These are phyloP conservation scores for Citrus sp. DNA, from an alignment of 345 rosid genomes.

Conservation along the genomic window DNA sequence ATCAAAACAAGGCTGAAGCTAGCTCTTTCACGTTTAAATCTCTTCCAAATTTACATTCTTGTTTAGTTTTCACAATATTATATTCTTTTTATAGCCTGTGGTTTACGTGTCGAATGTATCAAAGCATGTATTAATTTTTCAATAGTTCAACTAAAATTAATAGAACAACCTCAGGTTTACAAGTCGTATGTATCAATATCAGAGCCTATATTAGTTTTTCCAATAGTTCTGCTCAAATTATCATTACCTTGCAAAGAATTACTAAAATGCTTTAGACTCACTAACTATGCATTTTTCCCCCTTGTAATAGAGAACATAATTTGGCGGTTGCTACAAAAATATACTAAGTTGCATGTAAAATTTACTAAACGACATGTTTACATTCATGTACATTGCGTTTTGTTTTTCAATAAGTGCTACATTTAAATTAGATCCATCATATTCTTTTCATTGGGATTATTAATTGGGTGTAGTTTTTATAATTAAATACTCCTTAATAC, in stretches of 20 bases:
- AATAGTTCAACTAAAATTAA: not conserved
- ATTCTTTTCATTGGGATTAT: not conserved
- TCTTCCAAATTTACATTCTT: not conserved
- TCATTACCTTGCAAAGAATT: not conserved
- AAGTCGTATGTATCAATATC: too few relatives aligned
- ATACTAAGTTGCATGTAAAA: not conserved
- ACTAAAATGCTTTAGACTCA: not conserved
- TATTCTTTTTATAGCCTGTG: too few relatives aligned
- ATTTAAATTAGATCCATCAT: not conserved
- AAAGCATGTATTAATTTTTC: not conserved
- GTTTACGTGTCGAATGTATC: too few relatives aligned
- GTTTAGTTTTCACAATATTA: not conserved
- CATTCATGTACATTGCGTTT: not conserved
- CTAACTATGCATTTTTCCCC: not conserved
- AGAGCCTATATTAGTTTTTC: not conserved
- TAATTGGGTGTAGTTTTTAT: not conserved
- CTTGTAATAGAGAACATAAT: not conserved
- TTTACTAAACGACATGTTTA: not conserved
- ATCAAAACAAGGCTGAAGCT: constrained; percentile 88
- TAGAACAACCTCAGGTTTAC: too few relatives aligned
- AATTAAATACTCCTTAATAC: not conserved
- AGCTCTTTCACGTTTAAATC: constrained; percentile 70
- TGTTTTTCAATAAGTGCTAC: not conserved
- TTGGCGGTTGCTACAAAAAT: not conserved
- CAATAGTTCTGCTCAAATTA: not conserved